A percentile compares a stretch with the other conserved stretches of the same genome.
Conservation (phyloP, 148 eudicot genomes). For the Selenicereus undatus region DNA sequence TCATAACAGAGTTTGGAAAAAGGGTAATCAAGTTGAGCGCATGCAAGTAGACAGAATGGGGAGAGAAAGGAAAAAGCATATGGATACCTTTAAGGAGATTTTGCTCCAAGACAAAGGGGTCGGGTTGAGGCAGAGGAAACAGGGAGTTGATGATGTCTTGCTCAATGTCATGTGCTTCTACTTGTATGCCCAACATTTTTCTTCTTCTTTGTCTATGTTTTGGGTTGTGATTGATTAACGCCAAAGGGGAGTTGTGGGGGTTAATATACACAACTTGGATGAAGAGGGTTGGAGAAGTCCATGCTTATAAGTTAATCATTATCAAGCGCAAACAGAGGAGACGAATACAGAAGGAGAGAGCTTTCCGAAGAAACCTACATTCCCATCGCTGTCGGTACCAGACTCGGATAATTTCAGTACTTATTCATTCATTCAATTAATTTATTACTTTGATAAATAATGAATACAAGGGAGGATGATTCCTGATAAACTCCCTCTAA, state of each 20-base stretch:
- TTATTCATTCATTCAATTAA: too few relatives aligned
- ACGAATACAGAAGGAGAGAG: background rate
- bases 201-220: background rate
- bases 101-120: constrained; percentile 69
- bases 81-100: constrained; percentile 43
- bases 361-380: background rate
- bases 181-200: constrained; percentile 37
- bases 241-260: background rate
- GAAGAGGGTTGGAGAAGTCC: constrained; percentile 28
- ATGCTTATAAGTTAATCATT: constrained; percentile 39
- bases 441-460: background rate
- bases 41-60: background rate
- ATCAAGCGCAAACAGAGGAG: constrained; percentile 44
- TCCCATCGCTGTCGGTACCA: constrained; percentile 19
- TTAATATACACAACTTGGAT: background rate
- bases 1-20: too few relatives aligned
- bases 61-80: background rate
- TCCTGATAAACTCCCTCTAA: constrained; percentile 36
- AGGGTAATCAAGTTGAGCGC: background rate
- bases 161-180: constrained; percentile 34
- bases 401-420: background rate
- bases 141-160: constrained; percentile 22
- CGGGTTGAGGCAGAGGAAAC: constrained; percentile 41
- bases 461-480: background rate
- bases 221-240: background rate